Base-by-base conservation (phyloP, 208 protist genomes). In the Leishmania tarentolae region DNA sequence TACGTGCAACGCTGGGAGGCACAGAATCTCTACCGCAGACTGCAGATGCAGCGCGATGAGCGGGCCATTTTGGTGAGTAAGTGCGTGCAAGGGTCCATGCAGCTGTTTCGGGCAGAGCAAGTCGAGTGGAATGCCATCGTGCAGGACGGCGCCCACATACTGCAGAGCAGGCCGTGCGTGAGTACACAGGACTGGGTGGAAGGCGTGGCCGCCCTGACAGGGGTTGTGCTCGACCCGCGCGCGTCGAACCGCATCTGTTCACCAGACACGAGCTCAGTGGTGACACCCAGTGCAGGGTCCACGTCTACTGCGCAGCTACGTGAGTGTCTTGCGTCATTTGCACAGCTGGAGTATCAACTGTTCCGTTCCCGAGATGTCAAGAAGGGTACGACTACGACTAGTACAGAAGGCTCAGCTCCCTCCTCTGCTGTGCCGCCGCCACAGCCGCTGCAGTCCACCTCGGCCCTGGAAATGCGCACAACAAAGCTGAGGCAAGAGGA, bases 41-140 rank as follows among this genome's bases (percentile, higher is more conserved):
- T 97, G 37, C 78, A 78, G 15, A 42, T 87, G 56, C 84, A 91
- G 71, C 90, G 93, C 19, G 91, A 95, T 71, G 92, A 97, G 81
- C 87, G 89, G 8, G 74, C 76, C 56, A 63, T 94, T 50, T 70
- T 91, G 65, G 70, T 93, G 44, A 66, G 88, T 65, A 79, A 86
- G 59, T 95, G 89, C 75, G 82, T 86, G 53, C 87, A 91, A 35
- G 84, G 74, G 52, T 80, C 75, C 56, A 57, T 84, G 53, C 79
- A 61, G 19, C 65, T 97, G 35, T 82, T 93, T 31, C 90, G 91
- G 7, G 68, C 83, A 52, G 91, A 97, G 79, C 90, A 93, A 46
- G 53, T 70, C 63, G 89, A 88, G n/a, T 91, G 88, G 70, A 52
- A 81, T 8, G 52, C 40, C 21, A 76, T 97, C 65, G 84, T 90